Percentiles rank a stretch among this genome's conserved stretches.
phyloP scores from a whole-genome alignment of 176 grass and related monocot genomes.

The Saccharum officinarum region DNA sequence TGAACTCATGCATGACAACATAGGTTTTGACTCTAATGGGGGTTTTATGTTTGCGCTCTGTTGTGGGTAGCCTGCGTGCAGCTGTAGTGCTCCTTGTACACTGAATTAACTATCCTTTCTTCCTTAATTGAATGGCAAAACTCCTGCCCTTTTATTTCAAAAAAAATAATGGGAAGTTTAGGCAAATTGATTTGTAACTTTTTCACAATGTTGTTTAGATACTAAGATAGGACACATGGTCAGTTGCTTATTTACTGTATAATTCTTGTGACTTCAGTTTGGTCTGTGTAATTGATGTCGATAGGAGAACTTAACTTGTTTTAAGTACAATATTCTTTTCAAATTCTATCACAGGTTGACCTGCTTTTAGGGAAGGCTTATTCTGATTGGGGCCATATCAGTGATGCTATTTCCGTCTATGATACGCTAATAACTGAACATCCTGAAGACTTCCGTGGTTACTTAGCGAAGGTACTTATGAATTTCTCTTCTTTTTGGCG shows the following conservation, averaged over 20 bases:
- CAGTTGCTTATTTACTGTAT: background rate
- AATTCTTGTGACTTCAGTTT: background rate
- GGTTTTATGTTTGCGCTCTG: background rate
- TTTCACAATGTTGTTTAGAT: background rate
- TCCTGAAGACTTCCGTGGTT: slow-evolving; percentile 92
- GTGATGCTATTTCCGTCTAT: slow-evolving; percentile 88
- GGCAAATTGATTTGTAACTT: background rate
- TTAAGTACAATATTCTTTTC: slow-evolving; percentile 5
- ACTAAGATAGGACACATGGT: background rate
- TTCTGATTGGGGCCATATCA: slow-evolving; percentile 84
- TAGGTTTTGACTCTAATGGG: background rate
- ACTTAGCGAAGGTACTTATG: slow-evolving; percentile 76
- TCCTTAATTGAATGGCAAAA: background rate
- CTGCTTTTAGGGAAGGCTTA: slow-evolving; percentile 92
- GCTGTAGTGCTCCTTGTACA: background rate
- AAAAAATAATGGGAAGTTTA: background rate
- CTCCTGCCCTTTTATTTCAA: background rate
- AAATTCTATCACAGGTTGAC: slow-evolving; percentile 55
- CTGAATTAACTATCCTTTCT: background rate
- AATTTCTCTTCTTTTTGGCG: background rate
- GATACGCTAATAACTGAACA: slow-evolving; percentile 84
- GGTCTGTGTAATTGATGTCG: slow-evolving; percentile 6
- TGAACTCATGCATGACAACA: background rate
- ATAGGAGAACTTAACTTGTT: background rate
- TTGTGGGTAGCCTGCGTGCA: background rate